Evolutionary conservation across 1,139 yeast genomes (phyloP), one percentile per base, ranked within the genome.

Genomic region (Suhomyces yuchorum): DNA sequence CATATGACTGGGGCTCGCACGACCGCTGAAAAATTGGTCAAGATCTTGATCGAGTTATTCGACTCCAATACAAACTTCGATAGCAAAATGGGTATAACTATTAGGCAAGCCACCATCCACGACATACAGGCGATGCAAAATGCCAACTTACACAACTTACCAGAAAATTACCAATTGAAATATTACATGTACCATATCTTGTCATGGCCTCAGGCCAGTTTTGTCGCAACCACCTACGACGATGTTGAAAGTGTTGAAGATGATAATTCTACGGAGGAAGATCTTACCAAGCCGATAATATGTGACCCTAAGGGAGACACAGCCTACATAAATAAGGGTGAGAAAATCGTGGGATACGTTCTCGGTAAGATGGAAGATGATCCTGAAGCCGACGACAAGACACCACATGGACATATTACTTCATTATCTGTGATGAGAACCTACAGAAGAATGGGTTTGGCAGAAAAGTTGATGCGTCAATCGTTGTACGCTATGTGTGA

Each of bases 181-280:
- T 93, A 92, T 68, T 93, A 92, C 67, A 80, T 95, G 79, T 93
- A 93, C 67, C 99, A 93, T 67, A 80, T 91, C 17, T 73, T 92
- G 49, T 86, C 97, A 37, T 93, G 99, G 99, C 99, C 99, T 2
- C 97, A 93, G 66, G 96, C 96, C 7, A 89, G 97, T 43, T 93
- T 85, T 71, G 99, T 93, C 32, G 99, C 99, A 20, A 86, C 95
- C 1, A 88, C 95, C 1, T 83, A 70, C 58, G 79, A 75, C 47
- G 70, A 66, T 42, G 58, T 62, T 19, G 52, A 53, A n/a, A 58
- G 51, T 8, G 57, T 79, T 2, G 80, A 75, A 46, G 66, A 63
- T 32, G 67, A 50, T 19, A 53, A 68, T 12, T 65, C 61, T 22
- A 76, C 71, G 20, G 59, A 62, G 11, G 66, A 62, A 17, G 67